phyloP scores from a whole-genome alignment of 225 moss, liverwort and hornwort genomes.

The Lunularia cruciata region DNA sequence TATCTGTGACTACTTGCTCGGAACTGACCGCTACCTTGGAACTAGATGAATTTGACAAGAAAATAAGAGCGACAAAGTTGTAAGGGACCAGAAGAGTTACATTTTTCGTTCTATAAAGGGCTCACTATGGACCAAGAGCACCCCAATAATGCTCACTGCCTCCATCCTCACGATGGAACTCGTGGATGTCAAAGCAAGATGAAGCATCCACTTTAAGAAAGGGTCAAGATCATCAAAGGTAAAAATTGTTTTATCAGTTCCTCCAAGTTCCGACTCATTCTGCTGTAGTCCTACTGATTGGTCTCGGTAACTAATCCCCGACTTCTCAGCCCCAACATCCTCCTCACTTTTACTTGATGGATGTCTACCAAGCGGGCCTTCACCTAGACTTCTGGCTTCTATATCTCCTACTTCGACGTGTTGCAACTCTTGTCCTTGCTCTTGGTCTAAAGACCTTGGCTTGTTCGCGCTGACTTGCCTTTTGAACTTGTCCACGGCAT shows the following conservation, averaged over 20 bases:
- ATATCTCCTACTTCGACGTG: background rate
- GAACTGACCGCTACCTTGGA: background rate
- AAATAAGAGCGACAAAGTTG: background rate
- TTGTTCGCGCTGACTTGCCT: background rate
- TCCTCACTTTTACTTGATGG: background rate
- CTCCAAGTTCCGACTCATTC: background rate
- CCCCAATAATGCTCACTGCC: constrained; percentile 59
- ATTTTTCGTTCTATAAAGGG: constrained; percentile 64
- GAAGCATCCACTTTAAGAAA: constrained; percentile 66
- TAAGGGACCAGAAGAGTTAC: constrained; percentile 41
- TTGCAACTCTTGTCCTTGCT: constrained; percentile 24
- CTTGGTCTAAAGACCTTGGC: constrained; percentile 33
- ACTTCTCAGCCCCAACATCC: background rate
- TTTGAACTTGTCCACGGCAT: background rate
- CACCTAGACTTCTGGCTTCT: background rate
- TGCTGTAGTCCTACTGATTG: constrained; percentile 23
- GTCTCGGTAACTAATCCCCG: constrained; percentile 29
- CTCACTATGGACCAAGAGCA: constrained; percentile 80
- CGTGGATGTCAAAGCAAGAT: constrained; percentile 50
- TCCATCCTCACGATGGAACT: constrained; percentile 65
- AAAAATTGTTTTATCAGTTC: background rate
- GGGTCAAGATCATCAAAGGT: constrained; percentile 38
- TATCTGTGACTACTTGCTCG: no score
- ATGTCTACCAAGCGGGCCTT: background rate
- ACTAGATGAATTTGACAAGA: background rate